Conservation (phyloP, 192 early-diverging fungal genomes). For the Spizellomyces punctatus region DNA sequence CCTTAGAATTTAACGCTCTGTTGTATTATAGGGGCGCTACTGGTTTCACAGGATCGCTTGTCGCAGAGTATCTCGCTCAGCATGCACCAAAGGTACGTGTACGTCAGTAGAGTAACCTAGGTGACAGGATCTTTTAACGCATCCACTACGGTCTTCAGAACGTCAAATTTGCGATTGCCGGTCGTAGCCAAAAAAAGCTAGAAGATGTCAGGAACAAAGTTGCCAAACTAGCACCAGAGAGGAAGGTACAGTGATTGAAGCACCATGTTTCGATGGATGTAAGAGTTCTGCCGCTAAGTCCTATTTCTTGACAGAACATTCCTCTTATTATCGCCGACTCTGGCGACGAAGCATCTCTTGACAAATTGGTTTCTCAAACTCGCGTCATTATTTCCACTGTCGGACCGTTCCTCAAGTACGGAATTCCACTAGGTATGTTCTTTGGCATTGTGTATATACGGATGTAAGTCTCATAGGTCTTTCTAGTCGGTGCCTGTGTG, state of each 20-base stretch:
- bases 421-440: slow-evolving; percentile 55
- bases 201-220: slow-evolving; percentile 57
- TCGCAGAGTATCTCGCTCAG: slow-evolving; percentile 64
- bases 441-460: not conserved
- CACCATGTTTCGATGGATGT: not conserved
- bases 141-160: slow-evolving; percentile 27
- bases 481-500: slow-evolving; percentile 65
- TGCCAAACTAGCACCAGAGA: slow-evolving; percentile 48
- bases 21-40: slow-evolving; percentile 61
- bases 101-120: not conserved
- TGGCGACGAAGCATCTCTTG: slow-evolving; percentile 58
- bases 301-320: slow-evolving; percentile 29
- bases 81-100: slow-evolving; percentile 45
- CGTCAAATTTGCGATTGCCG: slow-evolving; percentile 77
- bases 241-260: slow-evolving; percentile 38
- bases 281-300: not conserved
- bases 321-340: slow-evolving; percentile 74
- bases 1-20: no score
- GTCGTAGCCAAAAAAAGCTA: slow-evolving; percentile 70
- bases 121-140: not conserved
- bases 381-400: slow-evolving; percentile 81
- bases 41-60: slow-evolving; percentile 78
- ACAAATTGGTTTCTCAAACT: slow-evolving; percentile 59
- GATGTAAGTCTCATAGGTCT: not conserved
- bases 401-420: slow-evolving; percentile 77